A percentile compares a stretch with the other conserved stretches of the same genome.
Evolutionary conservation across 371 early-diverging fungal genomes (phyloP).

Genomic region (Actinomortierella ambigua): DNA sequence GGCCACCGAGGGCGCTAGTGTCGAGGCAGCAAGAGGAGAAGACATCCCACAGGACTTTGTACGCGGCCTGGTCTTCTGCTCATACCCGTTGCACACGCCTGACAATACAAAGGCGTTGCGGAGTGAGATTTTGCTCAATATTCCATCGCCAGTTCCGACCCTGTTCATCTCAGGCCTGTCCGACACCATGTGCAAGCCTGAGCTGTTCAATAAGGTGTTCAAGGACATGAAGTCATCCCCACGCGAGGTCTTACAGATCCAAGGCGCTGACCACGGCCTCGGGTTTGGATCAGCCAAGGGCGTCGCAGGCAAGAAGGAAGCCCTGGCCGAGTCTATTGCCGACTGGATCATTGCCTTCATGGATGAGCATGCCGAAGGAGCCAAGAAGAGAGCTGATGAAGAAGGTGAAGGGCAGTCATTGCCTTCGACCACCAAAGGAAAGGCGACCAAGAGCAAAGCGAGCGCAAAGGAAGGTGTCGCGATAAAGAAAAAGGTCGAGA

Average conservation of each 20-base stretch:
- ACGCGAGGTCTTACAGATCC: slow-evolving; percentile 23
- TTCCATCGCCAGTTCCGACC: slow-evolving; percentile 16
- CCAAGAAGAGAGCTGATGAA: background rate
- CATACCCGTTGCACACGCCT: slow-evolving; percentile 34
- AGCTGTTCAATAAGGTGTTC: slow-evolving; percentile 24
- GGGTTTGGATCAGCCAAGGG: slow-evolving; percentile 31
- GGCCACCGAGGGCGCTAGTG: too few relatives aligned
- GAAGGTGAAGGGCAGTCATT: background rate
- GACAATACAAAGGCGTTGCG: slow-evolving; percentile 34
- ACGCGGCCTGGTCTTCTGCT: slow-evolving; percentile 20
- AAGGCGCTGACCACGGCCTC: slow-evolving; percentile 32
- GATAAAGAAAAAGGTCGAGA: slow-evolving; percentile 23
- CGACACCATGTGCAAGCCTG: slow-evolving; percentile 36
- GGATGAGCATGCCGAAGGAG: slow-evolving; percentile 13
- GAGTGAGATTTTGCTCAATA: slow-evolving; percentile 30
- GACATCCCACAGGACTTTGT: slow-evolving; percentile 15
- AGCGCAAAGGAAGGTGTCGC: background rate
- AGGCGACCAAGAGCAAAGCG: background rate
- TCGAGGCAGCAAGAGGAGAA: background rate
- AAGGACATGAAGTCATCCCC: slow-evolving; percentile 26
- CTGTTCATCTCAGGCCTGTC: slow-evolving; percentile 34
- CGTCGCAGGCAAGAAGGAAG: slow-evolving; percentile 23
- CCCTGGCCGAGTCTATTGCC: slow-evolving; percentile 11
- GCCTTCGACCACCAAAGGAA: background rate
- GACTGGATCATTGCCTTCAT: slow-evolving; percentile 27